A percentile compares a stretch with the other conserved stretches of the same genome.
Evolutionary conservation across 805 yeast species (phyloP).

Genomic region (Nakazawaea peltata): DNA sequence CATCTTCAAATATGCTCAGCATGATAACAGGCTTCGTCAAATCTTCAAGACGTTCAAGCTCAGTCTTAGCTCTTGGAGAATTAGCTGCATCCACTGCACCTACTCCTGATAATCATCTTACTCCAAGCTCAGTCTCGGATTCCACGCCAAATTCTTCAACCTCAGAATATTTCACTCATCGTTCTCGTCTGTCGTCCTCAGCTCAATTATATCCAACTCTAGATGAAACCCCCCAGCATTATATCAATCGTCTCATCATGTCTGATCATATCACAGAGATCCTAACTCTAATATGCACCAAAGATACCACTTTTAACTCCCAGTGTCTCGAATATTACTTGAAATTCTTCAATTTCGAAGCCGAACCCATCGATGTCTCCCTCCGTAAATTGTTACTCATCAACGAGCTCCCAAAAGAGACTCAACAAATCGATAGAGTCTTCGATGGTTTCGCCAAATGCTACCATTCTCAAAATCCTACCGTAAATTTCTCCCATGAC

Average conservation of each 20-base stretch:
- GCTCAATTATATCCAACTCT: conserved; percentile 9
- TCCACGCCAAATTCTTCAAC: conserved; percentile 1
- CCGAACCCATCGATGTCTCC: conserved; percentile 59
- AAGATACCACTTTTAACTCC: conserved; percentile 19
- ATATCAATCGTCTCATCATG: conserved; percentile 22
- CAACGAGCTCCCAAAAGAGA: conserved; percentile 58
- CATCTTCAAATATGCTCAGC: conserved; percentile 17
- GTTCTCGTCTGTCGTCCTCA: conserved; percentile 5
- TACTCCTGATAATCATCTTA: neutral
- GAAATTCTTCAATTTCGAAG: conserved; percentile 37
- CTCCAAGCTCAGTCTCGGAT: neutral
- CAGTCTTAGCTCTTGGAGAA: conserved; percentile 8
- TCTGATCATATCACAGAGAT: conserved; percentile 18
- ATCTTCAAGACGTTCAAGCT: conserved; percentile 8
- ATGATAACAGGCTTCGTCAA: conserved; percentile 22
- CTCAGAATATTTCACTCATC: conserved; percentile 6
- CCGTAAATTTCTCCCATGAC: conserved; percentile 30
- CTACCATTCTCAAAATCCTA: conserved; percentile 37
- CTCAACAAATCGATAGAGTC: conserved; percentile 71
- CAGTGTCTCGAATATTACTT: conserved; percentile 21
- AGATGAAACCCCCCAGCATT: conserved; percentile 23
- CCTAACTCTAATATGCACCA: conserved; percentile 21
- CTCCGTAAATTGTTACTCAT: conserved; percentile 50
- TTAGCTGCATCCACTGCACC: neutral
- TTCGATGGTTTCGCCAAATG: conserved; percentile 47